These are phyloP conservation scores for Epichloe brachyelytri DNA, from an alignment of 2,329 filamentous ascomycete genomes.

Conservation along the genomic window DNA sequence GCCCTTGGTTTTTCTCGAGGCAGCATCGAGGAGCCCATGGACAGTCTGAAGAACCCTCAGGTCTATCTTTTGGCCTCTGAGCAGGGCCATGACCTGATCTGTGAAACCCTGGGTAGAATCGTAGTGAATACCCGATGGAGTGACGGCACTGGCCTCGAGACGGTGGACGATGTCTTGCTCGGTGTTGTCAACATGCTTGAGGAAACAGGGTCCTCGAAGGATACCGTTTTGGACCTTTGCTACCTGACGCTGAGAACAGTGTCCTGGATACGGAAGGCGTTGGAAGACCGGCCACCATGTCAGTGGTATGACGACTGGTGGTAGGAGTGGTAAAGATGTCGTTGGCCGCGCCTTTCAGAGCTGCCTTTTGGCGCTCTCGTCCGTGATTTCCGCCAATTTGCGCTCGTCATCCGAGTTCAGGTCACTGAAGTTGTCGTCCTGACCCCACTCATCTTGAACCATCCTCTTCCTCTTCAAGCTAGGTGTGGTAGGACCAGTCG, in stretches of 20 bases:
- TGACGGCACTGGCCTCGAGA: neutral
- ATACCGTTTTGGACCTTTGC: conserved; percentile 21
- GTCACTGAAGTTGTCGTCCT: conserved; percentile 20
- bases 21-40: conserved; percentile 33
- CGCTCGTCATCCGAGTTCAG: conserved; percentile 27
- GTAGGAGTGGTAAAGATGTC: conserved; percentile 16
- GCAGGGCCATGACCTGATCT: conserved; percentile 35
- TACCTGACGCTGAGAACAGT: conserved; percentile 19
- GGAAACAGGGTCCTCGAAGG: conserved; percentile 14
- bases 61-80: conserved; percentile 30
- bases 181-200: neutral
- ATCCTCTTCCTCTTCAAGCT: conserved; percentile 18
- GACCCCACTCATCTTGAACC: conserved; percentile 12
- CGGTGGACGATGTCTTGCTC: neutral
- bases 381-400: conserved; percentile 22
- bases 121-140: conserved; percentile 8
- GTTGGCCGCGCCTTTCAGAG: conserved; percentile 2
- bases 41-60: conserved; percentile 25
- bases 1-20: conserved; percentile 47
- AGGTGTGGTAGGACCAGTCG: conserved; percentile 2
- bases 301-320: conserved; percentile 9
- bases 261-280: conserved; percentile 25
- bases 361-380: conserved; percentile 19
- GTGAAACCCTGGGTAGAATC: conserved; percentile 23
- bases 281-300: conserved; percentile 14